Conservation (phyloP, 768 basidiomycete genomes). For the Suillus subluteus region DNA sequence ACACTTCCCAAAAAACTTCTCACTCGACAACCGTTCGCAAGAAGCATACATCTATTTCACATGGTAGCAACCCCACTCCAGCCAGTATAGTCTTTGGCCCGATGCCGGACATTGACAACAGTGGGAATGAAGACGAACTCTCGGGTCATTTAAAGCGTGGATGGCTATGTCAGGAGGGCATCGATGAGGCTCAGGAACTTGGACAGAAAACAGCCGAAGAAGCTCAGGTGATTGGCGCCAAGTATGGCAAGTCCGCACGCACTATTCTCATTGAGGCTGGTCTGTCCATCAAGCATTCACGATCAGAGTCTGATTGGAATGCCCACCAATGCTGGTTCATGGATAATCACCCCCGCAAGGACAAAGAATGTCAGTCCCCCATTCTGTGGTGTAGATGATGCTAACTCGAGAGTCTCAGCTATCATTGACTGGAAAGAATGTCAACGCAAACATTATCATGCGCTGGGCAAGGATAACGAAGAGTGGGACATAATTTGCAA, state of each 20-base stretch:
- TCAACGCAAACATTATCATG: neutral
- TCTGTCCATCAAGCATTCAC: neutral
- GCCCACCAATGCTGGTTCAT: neutral
- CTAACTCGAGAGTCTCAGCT: conserved; percentile 1
- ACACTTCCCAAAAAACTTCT: neutral
- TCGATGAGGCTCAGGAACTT: neutral
- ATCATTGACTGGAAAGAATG: neutral
- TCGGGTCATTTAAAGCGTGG: neutral
- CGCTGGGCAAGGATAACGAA: neutral
- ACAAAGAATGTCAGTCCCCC: neutral
- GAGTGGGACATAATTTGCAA: neutral
- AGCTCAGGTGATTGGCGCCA: neutral
- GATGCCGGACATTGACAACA: neutral
- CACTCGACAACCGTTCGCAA: neutral
- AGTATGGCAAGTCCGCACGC: neutral
- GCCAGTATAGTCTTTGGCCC: neutral
- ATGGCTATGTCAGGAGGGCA: neutral
- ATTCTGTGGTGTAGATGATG: neutral
- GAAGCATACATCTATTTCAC: neutral
- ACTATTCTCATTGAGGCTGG: conserved; percentile 6
- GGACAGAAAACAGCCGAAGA: neutral
- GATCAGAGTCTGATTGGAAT: conserved; percentile 1
- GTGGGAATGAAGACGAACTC: neutral
- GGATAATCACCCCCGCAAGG: neutral
- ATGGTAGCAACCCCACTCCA: neutral